Evolutionary conservation across 2,329 filamentous ascomycete genomes (phyloP), one percentile per base, ranked within the genome.

Genomic region (Cryphonectria carpinicola): DNA sequence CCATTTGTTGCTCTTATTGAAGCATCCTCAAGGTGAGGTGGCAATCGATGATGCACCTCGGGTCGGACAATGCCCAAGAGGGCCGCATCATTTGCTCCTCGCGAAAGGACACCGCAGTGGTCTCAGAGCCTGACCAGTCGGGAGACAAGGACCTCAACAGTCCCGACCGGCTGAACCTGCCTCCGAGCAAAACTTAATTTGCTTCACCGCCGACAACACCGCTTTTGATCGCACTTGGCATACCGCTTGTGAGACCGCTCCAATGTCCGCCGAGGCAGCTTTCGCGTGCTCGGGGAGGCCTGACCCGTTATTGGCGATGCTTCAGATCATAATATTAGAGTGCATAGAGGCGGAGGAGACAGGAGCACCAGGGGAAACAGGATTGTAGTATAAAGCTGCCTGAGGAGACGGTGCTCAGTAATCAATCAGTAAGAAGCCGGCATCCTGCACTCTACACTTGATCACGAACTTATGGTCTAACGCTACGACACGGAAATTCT

Each of bases 211-310:
- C 52, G 25, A 56, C 52, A 17, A 32, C 25, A 66, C 65, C 65
- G 65, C 65, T 35, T n/a, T 39, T 35, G 25, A 43, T 37, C 56
- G 35, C n/a, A 49, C 49, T 32, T 56, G 32, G 19, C 32, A 54
- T 66, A 56, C 49, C 49, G 64, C 64, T 35, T 66, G 35, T 17
- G 49, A 65, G 41, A 54, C 64, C 64, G 46, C 46, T 13, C 56
- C 1, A 19, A 39, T 22, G 37, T 63, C 4, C 39, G 35, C 13
- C 39, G 22, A 11, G 19, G 32, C 19, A 49, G 43, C 17, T 6
- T 8, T 22, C 19, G 22, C 5, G 19, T 22, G 14, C 22, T 41
- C 35, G 35, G 46, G 35, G 56, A n/a, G 49, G 35, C 35, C 19
- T 66, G 49, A n/a, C 5, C 19, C 32, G 13, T 58, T 32, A 35